Evolutionary conservation across 1,284 basidiomycete species (phyloP), one percentile per base, ranked within the genome.

Genomic region (Exobasidium cylindrosporum): DNA sequence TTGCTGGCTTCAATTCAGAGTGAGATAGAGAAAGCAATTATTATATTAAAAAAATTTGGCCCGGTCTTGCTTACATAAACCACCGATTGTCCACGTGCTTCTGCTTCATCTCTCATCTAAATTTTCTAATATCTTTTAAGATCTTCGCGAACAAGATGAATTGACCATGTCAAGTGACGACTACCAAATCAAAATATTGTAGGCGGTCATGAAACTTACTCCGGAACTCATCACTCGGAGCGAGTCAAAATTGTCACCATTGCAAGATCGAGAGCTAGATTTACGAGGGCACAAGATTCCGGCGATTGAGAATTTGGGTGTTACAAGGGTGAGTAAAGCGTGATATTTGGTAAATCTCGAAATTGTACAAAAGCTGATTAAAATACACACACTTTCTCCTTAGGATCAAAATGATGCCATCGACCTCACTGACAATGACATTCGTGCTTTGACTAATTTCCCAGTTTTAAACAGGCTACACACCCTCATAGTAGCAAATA

Each of bases 271-370:
- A 62, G 91, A 97, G 55, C 54, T 60, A 53, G 62, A 35, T 49
- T 26, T 59, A 0, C 64, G 70, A 44, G 72, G 72, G 23, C 90
- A 92, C 82, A 95, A 94, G 86, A 97, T 98, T 77, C 92, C 94
- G 50, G 88, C 91, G 57, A 98, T 99, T 79, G 96, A 99, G 87
- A 98, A 99, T 84, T 85, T 99, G 73, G 96, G 94, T 84, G 92
- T 97, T 77, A 96, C 91, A 81, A 91, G 85, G 86, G 93, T 86
- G 83, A 81, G 83, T 84, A 21, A 49, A 23, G n/a, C 28, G 10
- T 46, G 23, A 5, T 24, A n/a, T n/a, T n/a, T n/a, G n/a, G n/a
- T n/a, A n/a, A n/a, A n/a, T n/a, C n/a, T n/a, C n/a, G n/a, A n/a
- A n/a, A n/a, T n/a, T n/a, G n/a, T n/a, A 54, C 32, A 11, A 62